Percentiles rank a stretch among this genome's conserved stretches.
Conservation (phyloP, 1,139 yeast genomes). For the Yamadazyma diddensiae region DNA sequence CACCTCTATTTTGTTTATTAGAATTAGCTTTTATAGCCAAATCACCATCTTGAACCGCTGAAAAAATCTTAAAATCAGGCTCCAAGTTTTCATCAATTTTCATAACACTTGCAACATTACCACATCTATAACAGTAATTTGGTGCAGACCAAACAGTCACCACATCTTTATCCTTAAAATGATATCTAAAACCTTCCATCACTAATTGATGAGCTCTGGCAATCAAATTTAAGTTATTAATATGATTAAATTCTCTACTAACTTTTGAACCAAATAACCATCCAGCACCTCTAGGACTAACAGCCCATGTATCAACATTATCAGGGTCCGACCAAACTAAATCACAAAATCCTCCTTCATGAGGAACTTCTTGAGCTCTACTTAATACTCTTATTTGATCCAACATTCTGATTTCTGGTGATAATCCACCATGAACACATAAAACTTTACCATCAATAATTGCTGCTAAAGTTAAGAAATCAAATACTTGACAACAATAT, state of each 20-base stretch:
- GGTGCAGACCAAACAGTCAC: constrained; percentile 99
- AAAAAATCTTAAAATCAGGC: constrained; percentile 89
- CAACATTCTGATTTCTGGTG: constrained; percentile 96
- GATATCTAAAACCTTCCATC: constrained; percentile 97
- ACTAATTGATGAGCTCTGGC: constrained; percentile 98
- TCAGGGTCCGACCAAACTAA: constrained; percentile 98
- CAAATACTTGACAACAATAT: constrained; percentile 95
- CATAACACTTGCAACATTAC: constrained; percentile 98
- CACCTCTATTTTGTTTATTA: constrained; percentile 74
- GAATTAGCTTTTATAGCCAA: constrained; percentile 65
- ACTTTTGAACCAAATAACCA: constrained; percentile 95
- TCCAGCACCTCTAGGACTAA: constrained; percentile 98
- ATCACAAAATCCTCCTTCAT: constrained; percentile 98
- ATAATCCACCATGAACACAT: constrained; percentile 95
- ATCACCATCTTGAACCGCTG: constrained; percentile 93
- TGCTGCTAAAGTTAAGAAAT: constrained; percentile 88
- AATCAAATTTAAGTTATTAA: constrained; percentile 78
- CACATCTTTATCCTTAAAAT: constrained; percentile 90
- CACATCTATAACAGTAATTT: constrained; percentile 95
- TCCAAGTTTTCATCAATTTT: constrained; percentile 82
- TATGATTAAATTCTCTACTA: constrained; percentile 90
- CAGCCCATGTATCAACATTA: constrained; percentile 97
- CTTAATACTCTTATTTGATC: constrained; percentile 93
- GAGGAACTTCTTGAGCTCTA: constrained; percentile 99
- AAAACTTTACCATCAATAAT: constrained; percentile 89